Base-by-base conservation (phyloP, 768 basidiomycete genomes). In the Xerocomellus intermedius region DNA sequence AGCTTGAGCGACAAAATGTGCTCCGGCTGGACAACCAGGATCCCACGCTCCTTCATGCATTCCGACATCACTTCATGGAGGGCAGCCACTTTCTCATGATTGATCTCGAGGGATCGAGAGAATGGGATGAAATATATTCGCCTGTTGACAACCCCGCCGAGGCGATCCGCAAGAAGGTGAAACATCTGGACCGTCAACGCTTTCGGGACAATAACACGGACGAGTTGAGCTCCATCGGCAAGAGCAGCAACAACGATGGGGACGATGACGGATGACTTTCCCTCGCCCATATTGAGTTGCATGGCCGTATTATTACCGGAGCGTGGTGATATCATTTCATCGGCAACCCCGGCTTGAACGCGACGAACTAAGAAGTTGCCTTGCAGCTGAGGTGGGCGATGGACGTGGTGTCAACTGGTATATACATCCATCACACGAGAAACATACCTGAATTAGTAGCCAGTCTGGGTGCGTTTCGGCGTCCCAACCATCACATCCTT, bases 1-100 rank as follows among this genome's bases (percentile, higher is more conserved):
- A 83, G 69, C 58, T 74, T 73, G 54, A 79, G 77, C 0, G 82
- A 83, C 3, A 83, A 69, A 12, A 81, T 67, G 28, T 84, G 79
- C 42, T 83, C 82, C 0, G 82, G 83, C 44, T 83, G 82, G 13
- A 70, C 55, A 0, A 84, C 67, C 13, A 82, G 62, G 17, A 84
- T 59, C 0, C 82, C 82, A 10, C 70, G 64, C 21, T 63, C 63
- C 0, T 48, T 48, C 57, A 66, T 68, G 52, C 82, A 84, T 41
- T 73, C 69, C 22, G 65, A 51, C 57, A 76, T 72, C 5, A 83
- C 43, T 6, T 47, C 22, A 6, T 53, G 60, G 13, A 82, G 69
- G 8, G 43, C 45, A 1, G 45, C 17, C 1, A 69, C 57, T 46
- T 67, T 56, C 2, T 59, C 19, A 0, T 32, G 7, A 32, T 57